Base-by-base conservation (phyloP, 148 eudicot species). In the Fagopyrum tataricum region DNA sequence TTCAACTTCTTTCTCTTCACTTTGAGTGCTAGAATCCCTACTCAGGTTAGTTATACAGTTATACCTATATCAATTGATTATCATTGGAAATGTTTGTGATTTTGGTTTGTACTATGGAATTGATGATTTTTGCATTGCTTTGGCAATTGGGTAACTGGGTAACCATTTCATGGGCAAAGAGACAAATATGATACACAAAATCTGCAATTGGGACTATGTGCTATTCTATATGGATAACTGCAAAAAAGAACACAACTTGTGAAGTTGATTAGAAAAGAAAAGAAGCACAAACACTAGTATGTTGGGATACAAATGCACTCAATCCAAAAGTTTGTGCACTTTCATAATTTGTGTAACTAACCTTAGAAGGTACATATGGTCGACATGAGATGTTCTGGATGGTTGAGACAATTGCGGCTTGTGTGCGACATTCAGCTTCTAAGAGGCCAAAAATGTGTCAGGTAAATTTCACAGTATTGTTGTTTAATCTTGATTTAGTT, bases 341-440 rank as follows among this genome's bases (percentile, higher is more conserved):
- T 31, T 31, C 37, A 31, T 31, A 31, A 31, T 31, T 31, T 31
- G 37, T 31, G 37, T 1, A 31, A 31, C 37, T 31, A 31, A 31
- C n/a, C 37, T 3, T 31, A 3, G 2, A 31, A 3, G 37, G 37
- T 3, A 31, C 37, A 31, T 31, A 1, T 31, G 37, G 37, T 31
- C 73, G 76, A 77, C 76, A 75, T 44, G 93, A 95, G 82, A 86
- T 95, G 90, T 82, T 95, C 78, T 84, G 92, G 43, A 81, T 95
- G 90, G 82, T 95, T 47, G 97, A 95, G 83, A 97, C 97, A 58
- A 97, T 93, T 46, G 98, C 97, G 56, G 97, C 96, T 78, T 95
- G 98, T 77, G 87, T 90, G 12, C 88, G 97, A 41, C 98, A 95
- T 83, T 86, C 85, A 31, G 88, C 93, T 56, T 46, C 92, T 39